Evolutionary conservation across 2,329 filamentous ascomycete species (phyloP).

Genomic region (Hymenoscyphus fraxineus): DNA sequence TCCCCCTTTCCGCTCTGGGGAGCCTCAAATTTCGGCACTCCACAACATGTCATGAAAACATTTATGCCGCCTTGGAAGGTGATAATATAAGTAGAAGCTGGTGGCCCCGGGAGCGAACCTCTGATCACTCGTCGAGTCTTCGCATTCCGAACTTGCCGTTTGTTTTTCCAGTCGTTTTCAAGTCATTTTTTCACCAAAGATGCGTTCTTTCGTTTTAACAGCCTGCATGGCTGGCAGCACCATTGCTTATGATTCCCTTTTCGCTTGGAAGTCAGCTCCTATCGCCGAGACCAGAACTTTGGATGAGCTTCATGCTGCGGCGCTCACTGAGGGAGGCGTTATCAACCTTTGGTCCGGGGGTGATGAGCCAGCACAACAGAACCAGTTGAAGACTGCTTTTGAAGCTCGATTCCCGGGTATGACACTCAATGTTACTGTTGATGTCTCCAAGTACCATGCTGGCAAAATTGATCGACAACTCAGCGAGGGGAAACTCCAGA

Average conservation of each 20-base stretch:
- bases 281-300: constrained; percentile 43
- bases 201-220: background rate
- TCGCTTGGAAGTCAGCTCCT: constrained; percentile 8
- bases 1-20: too few relatives aligned
- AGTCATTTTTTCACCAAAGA: background rate
- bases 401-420: constrained; percentile 47
- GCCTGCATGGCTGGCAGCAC: background rate
- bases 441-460: constrained; percentile 54
- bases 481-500: constrained; percentile 36
- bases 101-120: too few relatives aligned
- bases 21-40: too few relatives aligned
- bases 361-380: constrained; percentile 41
- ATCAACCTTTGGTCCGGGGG: constrained; percentile 48
- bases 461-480: constrained; percentile 44
- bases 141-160: too few relatives aligned
- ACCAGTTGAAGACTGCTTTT: constrained; percentile 35
- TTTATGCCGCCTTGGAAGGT: too few relatives aligned
- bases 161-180: background rate
- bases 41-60: too few relatives aligned
- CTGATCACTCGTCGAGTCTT: too few relatives aligned
- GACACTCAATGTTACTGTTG: constrained; percentile 39
- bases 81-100: too few relatives aligned
- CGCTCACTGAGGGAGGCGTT: constrained; percentile 43
- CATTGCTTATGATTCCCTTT: constrained; percentile 8
- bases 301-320: constrained; percentile 48